Evolutionary conservation across 306 rosid genomes (phyloP), one percentile per base, ranked within the genome.

Genomic region (Malus sieversii): DNA sequence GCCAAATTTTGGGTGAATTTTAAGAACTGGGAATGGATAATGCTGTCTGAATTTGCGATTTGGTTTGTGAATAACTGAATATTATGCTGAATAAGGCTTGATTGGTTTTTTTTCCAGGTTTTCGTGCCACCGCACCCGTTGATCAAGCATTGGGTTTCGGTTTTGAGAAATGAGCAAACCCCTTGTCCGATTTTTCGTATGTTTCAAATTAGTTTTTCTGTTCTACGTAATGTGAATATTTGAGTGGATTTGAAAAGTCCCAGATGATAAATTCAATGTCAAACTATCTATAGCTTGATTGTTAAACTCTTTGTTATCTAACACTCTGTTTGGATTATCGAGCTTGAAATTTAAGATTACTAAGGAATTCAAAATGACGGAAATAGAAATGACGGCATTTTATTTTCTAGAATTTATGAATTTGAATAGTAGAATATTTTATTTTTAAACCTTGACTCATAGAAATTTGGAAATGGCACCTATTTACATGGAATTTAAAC

Each of bases 71-170:
- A 65, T 51, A 51, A 16, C 55, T 51, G 55, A 51, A 65, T 60
- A 68, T 3, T 70, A 30, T 64, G 70, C 71, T 67, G 22, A 22
- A 44, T 59, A 30, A 29, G 62, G 32, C 74, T 67, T 80, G 71
- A 35, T 72, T 77, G 68, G 23, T 68, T 72, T 82, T 75, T 55
- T 55, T 46, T 58, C 32, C 74, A 95, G 99, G 97, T 95, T 3
- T 92, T 66, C 66, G 97, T 95, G 55, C 99, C 99, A 16, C 97
- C 99, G 0, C 99, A 95, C 80, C 87, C 93, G 18, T 84, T 95
- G 88, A 89, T 95, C 86, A 95, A 95, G 86, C 99, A 90, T 73
- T 95, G 97, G 99, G 97, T 95, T 86, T 95, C 99, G 1, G 85
- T 95, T 79, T 82, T 92, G 78, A 87, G 99, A 82, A 95, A 95